A percentile compares a stretch with the other conserved stretches of the same genome.
Evolutionary conservation across 805 yeast species (phyloP).

Genomic region (Schwanniomyces vanrijiae): DNA sequence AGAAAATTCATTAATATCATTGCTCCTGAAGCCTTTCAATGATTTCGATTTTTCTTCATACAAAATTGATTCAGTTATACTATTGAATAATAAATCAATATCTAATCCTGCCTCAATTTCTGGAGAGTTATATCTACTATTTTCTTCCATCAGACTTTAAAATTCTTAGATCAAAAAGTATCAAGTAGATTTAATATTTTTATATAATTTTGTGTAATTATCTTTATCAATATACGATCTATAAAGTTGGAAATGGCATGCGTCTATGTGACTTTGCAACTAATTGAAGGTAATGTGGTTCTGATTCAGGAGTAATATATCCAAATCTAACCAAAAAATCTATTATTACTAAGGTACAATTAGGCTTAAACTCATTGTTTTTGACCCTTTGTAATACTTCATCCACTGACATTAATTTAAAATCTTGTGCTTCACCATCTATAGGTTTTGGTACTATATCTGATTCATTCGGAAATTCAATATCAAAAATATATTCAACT

Average conservation of each 20-base stretch:
- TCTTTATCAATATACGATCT: not conserved
- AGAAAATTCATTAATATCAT: slow-evolving; percentile 9
- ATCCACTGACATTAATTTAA: slow-evolving; percentile 58
- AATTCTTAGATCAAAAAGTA: not conserved
- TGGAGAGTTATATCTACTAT: not conserved
- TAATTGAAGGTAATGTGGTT: slow-evolving; percentile 65
- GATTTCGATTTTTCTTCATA: not conserved
- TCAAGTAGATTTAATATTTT: not conserved
- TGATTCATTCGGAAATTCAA: slow-evolving; percentile 48
- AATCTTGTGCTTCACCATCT: slow-evolving; percentile 69
- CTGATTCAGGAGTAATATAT: slow-evolving; percentile 59
- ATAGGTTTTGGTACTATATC: slow-evolving; percentile 44
- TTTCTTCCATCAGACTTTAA: not conserved
- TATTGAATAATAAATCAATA: slow-evolving; percentile 1
- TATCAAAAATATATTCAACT: slow-evolving; percentile 76
- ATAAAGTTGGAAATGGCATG: slow-evolving; percentile 62
- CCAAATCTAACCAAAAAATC: slow-evolving; percentile 93
- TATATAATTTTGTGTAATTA: not conserved
- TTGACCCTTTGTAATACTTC: slow-evolving; percentile 54
- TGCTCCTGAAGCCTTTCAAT: not conserved
- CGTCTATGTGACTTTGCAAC: slow-evolving; percentile 61
- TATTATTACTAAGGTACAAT: slow-evolving; percentile 74
- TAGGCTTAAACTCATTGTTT: slow-evolving; percentile 78
- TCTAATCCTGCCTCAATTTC: not conserved
- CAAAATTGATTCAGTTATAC: not conserved